These are phyloP conservation scores for Allodekkera sacchari DNA, from an alignment of 805 yeast genomes.

Conservation along the genomic window DNA sequence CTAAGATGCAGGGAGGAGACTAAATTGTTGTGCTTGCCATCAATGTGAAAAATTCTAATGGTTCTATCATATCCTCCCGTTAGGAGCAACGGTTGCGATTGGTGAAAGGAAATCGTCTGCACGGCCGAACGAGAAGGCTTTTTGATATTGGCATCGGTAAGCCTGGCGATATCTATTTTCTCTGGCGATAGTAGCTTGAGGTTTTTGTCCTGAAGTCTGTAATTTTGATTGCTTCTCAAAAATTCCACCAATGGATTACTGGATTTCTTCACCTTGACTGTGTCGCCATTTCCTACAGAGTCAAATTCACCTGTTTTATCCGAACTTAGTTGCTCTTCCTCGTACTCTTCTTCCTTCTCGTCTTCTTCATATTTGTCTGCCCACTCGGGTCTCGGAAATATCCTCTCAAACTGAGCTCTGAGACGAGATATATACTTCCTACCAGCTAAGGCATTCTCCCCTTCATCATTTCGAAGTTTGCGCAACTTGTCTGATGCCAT, in stretches of 20 bases:
- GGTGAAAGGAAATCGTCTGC: conserved; percentile 84
- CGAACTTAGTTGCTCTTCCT: conserved; percentile 8
- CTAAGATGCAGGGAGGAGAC: conserved; percentile 77
- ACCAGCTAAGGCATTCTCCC: conserved; percentile 26
- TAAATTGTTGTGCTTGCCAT: conserved; percentile 73
- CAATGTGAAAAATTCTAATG: conserved; percentile 78
- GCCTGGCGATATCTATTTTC: conserved; percentile 65
- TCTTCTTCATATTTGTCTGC: conserved; percentile 48
- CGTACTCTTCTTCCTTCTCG: conserved; percentile 27
- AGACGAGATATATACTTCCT: conserved; percentile 26
- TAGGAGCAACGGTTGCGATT: conserved; percentile 68
- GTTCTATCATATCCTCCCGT: conserved; percentile 94
- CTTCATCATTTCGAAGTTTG: conserved; percentile 58
- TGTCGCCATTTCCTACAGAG: conserved; percentile 8
- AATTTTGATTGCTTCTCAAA: conserved; percentile 24
- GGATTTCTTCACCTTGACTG: conserved; percentile 15
- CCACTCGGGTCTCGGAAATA: conserved; percentile 86
- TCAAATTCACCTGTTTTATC: conserved; percentile 6
- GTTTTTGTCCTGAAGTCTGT: conserved; percentile 24
- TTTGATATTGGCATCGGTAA: conserved; percentile 77
- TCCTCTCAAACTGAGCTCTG: conserved; percentile 56
- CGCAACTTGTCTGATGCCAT: conserved; percentile 48
- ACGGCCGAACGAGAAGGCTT: conserved; percentile 69
- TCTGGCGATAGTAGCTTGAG: conserved; percentile 59
- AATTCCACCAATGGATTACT: conserved; percentile 26